Percentiles rank a stretch among this genome's conserved stretches.
Conservation (phyloP, 106 monocot species). For the Dendrobium chrysotoxum region DNA sequence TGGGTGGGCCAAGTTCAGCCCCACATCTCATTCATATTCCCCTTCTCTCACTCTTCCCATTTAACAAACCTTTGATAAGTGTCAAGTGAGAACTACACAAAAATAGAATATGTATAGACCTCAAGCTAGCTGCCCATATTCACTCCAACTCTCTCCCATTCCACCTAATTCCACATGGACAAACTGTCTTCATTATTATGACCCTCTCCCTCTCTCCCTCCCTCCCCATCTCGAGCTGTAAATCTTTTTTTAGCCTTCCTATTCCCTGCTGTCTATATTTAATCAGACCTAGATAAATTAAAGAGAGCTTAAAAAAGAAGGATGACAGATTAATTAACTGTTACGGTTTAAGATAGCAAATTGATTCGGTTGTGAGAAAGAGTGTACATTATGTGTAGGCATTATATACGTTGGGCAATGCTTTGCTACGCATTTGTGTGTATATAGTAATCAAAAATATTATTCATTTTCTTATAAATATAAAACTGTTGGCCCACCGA, state of each 20-base stretch:
- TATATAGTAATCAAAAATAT: not conserved
- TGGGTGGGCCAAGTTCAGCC: too few relatives aligned
- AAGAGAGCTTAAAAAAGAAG: not conserved
- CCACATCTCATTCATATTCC: too few relatives aligned
- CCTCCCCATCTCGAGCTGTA: not conserved
- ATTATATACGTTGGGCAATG: not conserved
- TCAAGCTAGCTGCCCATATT: conserved; percentile 4
- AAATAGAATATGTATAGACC: too few relatives aligned
- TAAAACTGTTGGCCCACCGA: too few relatives aligned
- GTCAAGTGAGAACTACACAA: too few relatives aligned
- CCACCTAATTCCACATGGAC: conserved; percentile 1
- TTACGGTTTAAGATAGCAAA: not conserved
- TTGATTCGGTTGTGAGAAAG: not conserved
- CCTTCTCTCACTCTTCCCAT: too few relatives aligned
- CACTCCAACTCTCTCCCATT: conserved; percentile 7
- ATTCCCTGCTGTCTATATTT: not conserved
- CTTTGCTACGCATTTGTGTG: not conserved
- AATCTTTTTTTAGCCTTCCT: not conserved
- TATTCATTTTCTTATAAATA: too few relatives aligned
- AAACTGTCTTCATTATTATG: not conserved
- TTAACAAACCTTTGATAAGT: too few relatives aligned
- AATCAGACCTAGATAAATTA: not conserved
- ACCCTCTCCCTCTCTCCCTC: not conserved
- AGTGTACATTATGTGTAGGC: not conserved
- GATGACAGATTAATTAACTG: not conserved